These are phyloP conservation scores for Tricholoma matsutake DNA, from an alignment of 768 basidiomycete genomes.

Conservation along the genomic window DNA sequence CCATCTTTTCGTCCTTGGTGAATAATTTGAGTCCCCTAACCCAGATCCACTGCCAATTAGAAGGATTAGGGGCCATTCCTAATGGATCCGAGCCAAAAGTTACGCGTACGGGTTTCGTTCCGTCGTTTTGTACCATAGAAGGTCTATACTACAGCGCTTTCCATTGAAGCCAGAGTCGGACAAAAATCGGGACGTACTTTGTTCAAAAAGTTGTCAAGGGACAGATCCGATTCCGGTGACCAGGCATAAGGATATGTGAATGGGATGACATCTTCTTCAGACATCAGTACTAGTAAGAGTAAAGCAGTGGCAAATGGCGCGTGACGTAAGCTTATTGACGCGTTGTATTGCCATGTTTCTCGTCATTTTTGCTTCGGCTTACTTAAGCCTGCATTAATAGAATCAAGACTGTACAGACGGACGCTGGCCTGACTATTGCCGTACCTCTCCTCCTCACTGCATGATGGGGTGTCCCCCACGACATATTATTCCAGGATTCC, in stretches of 20 bases:
- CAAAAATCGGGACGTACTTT: conserved; percentile 38
- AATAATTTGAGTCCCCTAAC: conserved; percentile 30
- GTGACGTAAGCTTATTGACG: too few relatives aligned
- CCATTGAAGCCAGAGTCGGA: not conserved
- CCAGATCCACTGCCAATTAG: conserved; percentile 62
- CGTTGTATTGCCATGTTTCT: not conserved
- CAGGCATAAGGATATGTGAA: conserved; percentile 50
- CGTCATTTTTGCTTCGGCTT: not conserved
- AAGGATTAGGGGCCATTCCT: not conserved
- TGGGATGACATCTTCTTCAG: conserved; percentile 40
- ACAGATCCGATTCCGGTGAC: conserved; percentile 37
- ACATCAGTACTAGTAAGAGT: conserved; percentile 7
- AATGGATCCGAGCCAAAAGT: not conserved
- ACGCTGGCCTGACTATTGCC: too few relatives aligned
- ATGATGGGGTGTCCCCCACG: too few relatives aligned
- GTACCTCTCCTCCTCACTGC: too few relatives aligned
- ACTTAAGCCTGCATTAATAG: too few relatives aligned
- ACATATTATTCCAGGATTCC: too few relatives aligned
- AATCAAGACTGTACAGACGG: too few relatives aligned
- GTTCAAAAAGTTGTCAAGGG: conserved; percentile 50
- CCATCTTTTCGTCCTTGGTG: conserved; percentile 18
- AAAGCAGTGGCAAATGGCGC: too few relatives aligned
- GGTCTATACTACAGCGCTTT: conserved; percentile 53
- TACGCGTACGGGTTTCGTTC: conserved; percentile 61
- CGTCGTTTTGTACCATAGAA: conserved; percentile 77